These are phyloP conservation scores for Nicotiana undulata DNA, from an alignment of 257 asterid species.

Conservation along the genomic window DNA sequence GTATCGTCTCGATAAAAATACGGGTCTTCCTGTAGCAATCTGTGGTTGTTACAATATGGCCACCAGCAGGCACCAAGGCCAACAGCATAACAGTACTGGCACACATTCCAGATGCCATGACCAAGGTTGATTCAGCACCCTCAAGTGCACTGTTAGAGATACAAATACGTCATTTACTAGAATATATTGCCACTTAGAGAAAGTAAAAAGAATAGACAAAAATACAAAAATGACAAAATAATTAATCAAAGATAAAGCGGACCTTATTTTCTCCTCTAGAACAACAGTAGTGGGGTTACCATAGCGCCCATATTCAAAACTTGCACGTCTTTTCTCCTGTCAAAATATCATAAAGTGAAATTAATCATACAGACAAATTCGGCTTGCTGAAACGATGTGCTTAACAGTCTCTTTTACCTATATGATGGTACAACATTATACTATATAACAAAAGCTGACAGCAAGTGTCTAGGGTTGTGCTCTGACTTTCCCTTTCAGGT, in stretches of 20 bases:
- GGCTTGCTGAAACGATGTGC: not conserved
- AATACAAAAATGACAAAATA: not conserved
- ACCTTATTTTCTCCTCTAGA: constrained; percentile 88
- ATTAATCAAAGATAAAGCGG: not conserved
- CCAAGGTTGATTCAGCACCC: constrained; percentile 82
- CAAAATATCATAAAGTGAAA: not conserved
- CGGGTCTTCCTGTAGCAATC: constrained; percentile 91
- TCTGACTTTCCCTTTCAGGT: not conserved
- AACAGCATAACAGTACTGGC: constrained; percentile 74
- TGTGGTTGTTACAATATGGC: constrained; percentile 83
- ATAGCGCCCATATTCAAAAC: constrained; percentile 91
- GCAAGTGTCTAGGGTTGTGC: not conserved
- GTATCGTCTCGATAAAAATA: constrained; percentile 70
- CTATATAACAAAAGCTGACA: not conserved
- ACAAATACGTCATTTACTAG: constrained; percentile 7
- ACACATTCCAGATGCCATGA: constrained; percentile 92
- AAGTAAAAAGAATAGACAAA: not conserved
- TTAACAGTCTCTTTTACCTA: not conserved
- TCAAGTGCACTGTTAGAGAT: constrained; percentile 70
- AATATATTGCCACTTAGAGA: not conserved
- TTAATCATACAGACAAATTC: not conserved
- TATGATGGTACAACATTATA: not conserved
- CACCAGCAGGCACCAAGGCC: constrained; percentile 94
- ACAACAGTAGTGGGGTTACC: constrained; percentile 86
- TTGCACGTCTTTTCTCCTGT: constrained; percentile 75